phyloP scores from a whole-genome alignment of 768 basidiomycete species.

The Lepiota venenata region DNA sequence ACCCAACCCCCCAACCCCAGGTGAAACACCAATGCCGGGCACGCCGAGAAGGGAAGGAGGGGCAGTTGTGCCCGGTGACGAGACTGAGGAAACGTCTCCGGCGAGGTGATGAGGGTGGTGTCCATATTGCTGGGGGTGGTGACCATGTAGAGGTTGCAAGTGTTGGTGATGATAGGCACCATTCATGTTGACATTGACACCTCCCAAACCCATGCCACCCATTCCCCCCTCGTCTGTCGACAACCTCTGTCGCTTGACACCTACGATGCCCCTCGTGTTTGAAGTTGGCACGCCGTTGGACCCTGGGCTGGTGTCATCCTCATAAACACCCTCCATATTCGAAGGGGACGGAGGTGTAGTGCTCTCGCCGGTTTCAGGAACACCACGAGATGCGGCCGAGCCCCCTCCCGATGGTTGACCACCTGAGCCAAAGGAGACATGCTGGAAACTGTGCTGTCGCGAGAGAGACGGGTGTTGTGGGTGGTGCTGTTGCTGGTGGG shows the following conservation, averaged over 20 bases:
- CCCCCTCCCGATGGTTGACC: neutral
- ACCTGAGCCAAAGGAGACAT: slow-evolving; percentile 24
- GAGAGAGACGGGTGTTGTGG: slow-evolving; percentile 36
- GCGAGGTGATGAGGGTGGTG: slow-evolving; percentile 8
- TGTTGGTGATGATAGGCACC: slow-evolving; percentile 8
- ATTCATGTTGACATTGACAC: slow-evolving; percentile 18
- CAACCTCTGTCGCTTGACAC: slow-evolving; percentile 53
- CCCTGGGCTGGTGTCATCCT: slow-evolving; percentile 3
- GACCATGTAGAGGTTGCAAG: neutral
- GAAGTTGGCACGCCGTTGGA: neutral
- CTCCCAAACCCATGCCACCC: slow-evolving; percentile 16
- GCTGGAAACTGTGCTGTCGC: slow-evolving; percentile 60
- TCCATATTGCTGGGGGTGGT: slow-evolving; percentile 1
- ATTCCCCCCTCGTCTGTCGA: slow-evolving; percentile 28
- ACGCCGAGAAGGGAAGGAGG: slow-evolving; percentile 7
- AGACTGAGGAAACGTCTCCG: slow-evolving; percentile 7
- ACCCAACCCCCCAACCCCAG: slow-evolving; percentile 2
- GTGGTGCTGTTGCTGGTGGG: slow-evolving; percentile 24
- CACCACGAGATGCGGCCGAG: slow-evolving; percentile 22
- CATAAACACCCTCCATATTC: slow-evolving; percentile 9
- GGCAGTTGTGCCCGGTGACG: slow-evolving; percentile 7
- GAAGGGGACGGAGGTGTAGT: slow-evolving; percentile 16
- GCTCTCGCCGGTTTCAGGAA: slow-evolving; percentile 5
- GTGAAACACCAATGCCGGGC: neutral
- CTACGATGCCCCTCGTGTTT: slow-evolving; percentile 21